Base-by-base conservation (phyloP, 179 eudicot species). In the Silene noctiflora region DNA sequence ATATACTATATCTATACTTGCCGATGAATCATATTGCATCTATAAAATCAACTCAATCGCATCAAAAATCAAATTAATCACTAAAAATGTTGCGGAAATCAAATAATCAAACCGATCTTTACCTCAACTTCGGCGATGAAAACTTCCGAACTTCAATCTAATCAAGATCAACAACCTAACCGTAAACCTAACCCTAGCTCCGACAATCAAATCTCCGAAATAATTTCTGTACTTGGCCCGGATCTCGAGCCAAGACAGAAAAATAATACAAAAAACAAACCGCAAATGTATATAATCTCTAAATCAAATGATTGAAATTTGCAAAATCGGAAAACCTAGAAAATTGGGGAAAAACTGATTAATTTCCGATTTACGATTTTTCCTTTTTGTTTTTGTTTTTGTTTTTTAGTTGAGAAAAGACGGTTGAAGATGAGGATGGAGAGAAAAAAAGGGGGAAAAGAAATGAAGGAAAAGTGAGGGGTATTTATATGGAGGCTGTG, bases 171-270 rank as follows among this genome's bases (percentile, higher is more conserved):
- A 69, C 46, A 3, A 9, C 42, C 24, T 16, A 56, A 27, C 29
- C 29, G 29, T 27, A 27, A 27, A 27, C 29, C 29, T 1, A 27
- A 56, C 29, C 4, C 42, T 11, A n/a, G 58, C 22, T 22, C 19
- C 6, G 19, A 53, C 17, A 71, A 77, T 27, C 42, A 39, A 58
- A 58, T 39, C 44, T 63, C 0, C 22, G 31, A 22, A 70, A n/a
- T 33, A 35, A 42, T n/a, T 8, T 76, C 92, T 84, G 89, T 66
- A 55, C 98, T 90, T 91, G 97, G 93, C 98, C 84, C 96, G 88
- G 95, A 93, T 89, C 93, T 90, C 92, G 96, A 91, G 92, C 97
- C 97, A 91, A 91, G 97, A 89, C 88, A 88, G 89, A 81, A 21
- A 11, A 67, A 22, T 16, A 76, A 56, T 59, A 13, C 19, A 14